Evolutionary conservation across 768 basidiomycete genomes (phyloP).

Genomic region (Russula sp.): DNA sequence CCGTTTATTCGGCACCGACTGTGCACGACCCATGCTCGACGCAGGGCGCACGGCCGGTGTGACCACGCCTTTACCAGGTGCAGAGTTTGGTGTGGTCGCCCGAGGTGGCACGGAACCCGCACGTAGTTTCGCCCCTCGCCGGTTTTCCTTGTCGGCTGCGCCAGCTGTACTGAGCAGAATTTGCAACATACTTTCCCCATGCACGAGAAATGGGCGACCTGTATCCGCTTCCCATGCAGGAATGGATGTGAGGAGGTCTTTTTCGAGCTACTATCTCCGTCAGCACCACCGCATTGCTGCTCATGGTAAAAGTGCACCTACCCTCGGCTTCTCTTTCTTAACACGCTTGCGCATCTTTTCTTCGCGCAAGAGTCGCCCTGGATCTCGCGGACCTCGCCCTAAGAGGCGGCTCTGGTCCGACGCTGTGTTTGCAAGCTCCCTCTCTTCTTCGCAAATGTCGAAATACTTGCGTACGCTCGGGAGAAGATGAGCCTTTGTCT

Average conservation of each 20-base stretch:
- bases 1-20: slow-evolving; percentile 56
- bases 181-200: slow-evolving; percentile 75
- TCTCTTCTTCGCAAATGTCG: slow-evolving; percentile 83
- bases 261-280: slow-evolving; percentile 58
- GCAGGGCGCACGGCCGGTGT: slow-evolving; percentile 59
- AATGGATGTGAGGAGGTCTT: slow-evolving; percentile 70
- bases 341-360: slow-evolving; percentile 98
- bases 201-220: slow-evolving; percentile 70
- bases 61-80: slow-evolving; percentile 35
- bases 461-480: slow-evolving; percentile 80
- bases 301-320: slow-evolving; percentile 32
- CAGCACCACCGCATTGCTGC: not conserved
- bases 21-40: slow-evolving; percentile 34
- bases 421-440: slow-evolving; percentile 74
- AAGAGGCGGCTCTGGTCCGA: slow-evolving; percentile 76
- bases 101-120: slow-evolving; percentile 56
- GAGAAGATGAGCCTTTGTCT: slow-evolving; percentile 68
- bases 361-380: slow-evolving; percentile 80
- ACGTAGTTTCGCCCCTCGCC: slow-evolving; percentile 28
- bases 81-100: slow-evolving; percentile 46
- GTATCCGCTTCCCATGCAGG: slow-evolving; percentile 82
- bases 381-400: slow-evolving; percentile 74
- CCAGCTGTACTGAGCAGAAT: slow-evolving; percentile 67
- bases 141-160: slow-evolving; percentile 69
- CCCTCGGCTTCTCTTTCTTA: slow-evolving; percentile 85